A percentile compares a stretch with the other conserved stretches of the same genome.
Conservation (phyloP, 768 basidiomycete genomes). For the Boletellus sp. region DNA sequence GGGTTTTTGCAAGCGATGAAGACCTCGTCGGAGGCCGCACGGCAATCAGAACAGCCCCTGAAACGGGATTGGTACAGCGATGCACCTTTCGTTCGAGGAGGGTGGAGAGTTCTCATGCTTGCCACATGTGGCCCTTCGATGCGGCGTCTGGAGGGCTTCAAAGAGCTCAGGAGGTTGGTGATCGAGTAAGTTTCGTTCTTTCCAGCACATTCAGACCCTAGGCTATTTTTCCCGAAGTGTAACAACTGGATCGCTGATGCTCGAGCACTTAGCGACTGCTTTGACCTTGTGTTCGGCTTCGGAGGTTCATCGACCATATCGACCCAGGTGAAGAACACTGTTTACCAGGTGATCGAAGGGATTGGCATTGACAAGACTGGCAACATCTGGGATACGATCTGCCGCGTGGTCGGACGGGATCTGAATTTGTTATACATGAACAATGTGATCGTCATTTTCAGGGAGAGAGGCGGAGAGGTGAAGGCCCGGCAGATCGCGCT, state of each 20-base stretch:
- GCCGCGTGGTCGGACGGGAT: background rate
- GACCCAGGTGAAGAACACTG: background rate
- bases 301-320: background rate
- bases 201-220: background rate
- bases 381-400: background rate
- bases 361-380: background rate
- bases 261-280: background rate
- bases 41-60: too few relatives aligned
- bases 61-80: too few relatives aligned
- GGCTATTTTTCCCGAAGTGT: too few relatives aligned
- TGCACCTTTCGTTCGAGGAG: too few relatives aligned
- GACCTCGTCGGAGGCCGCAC: too few relatives aligned
- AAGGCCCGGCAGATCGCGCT: constrained; percentile 37
- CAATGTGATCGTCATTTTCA: background rate
- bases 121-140: too few relatives aligned
- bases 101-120: too few relatives aligned
- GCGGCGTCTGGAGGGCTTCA: too few relatives aligned
- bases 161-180: too few relatives aligned
- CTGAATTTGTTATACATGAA: background rate
- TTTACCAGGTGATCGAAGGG: background rate
- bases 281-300: background rate
- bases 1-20: too few relatives aligned
- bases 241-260: too few relatives aligned
- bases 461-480: background rate
- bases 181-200: background rate